Evolutionary conservation across 2,329 filamentous ascomycete species (phyloP), one percentile per base, ranked within the genome.

Genomic region (Phialemoniopsis sp.): DNA sequence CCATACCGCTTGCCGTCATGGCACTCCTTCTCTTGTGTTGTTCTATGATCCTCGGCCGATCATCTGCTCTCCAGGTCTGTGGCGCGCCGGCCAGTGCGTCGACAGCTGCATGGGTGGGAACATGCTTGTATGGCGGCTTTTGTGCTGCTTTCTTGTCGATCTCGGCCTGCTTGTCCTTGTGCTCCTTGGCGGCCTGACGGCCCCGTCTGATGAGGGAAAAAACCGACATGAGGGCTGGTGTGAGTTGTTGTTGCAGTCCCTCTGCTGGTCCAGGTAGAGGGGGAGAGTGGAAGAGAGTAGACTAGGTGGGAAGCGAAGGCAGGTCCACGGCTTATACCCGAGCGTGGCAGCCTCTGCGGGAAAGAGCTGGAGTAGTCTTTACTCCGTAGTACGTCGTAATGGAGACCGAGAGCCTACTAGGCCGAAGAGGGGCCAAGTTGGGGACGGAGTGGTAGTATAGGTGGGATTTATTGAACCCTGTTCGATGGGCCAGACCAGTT

Each of bases 41-140:
- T 49, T 74, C 72, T 42, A 69, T 56, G 38, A 78, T 74, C 44
- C 58, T 67, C 17, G 58, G 51, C 32, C 66, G 60, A 47, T 78
- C 73, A 12, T 65, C 62, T 8, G 62, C 50, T 43, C 67, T 69
- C 67, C 69, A 78, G 46, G 64, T 68, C 2, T 70, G 63, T 9
- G 76, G 77, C 4, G 73, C 73, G 21, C 70, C 72, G 16, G 68
- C 63, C 32, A 81, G 58, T 32, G 78, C 76, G 56, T 83, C 78
- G 12, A 66, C 54, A 34, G 75, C 76, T 19, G 79, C 79, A 52
- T 84, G 80, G 13, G 66, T 80, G n/a, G 78, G 77, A 15, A 79
- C 58, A 52, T 83, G 79, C 38, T 63, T 72, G 57, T 83, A 82
- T 12, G 72, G 66, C n/a, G 60, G 45, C 38, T 66, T 65, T 29